Evolutionary conservation across 2,329 filamentous ascomycete genomes (phyloP), one percentile per base, ranked within the genome.

Genomic region (Calonectria hongkongensis): DNA sequence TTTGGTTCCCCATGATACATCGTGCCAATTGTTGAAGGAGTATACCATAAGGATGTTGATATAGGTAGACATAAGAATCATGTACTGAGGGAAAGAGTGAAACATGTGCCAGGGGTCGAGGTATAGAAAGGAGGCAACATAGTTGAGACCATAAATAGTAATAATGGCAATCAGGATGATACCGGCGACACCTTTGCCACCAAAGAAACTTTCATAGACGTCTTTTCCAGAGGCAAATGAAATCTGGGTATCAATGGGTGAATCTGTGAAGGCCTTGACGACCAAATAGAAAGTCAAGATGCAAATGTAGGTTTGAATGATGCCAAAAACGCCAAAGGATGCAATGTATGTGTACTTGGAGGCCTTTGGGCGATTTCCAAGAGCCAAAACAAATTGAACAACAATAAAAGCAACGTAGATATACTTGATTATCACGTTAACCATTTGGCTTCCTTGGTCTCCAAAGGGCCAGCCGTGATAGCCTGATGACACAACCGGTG

Each of bases 41-140:
- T 69, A 69, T 13, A 69, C 56, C 45, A 63, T 69, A 4, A 69
- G 45, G 10, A 69, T 69, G 12, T 69, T 69, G 47, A 69, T 62
- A n/a, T 69, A 69, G 4, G 66, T 68, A 15, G 66, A 54, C 56
- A 63, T 62, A 16, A 69, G 56, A 27, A 69, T 28, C 33, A 69
- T 43, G 39, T 69, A 64, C 13, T 69, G 45, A 1, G 66, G 66
- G 18, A 45, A 69, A 2, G 66, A 69, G n/a, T 69, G 66, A 10
- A 69, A 69, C 45, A 69, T 69, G 27, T 69, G 66, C 66, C 66
- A 63, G 12, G 66, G 66, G 25, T 69, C 56, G n/a, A 69, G 28
- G 25, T 69, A 69, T 15, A 69, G 66, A 21, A 69, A 63, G 1
- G 66, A 69, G 1, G 66, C 56, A 25, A 69, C 41, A 13, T 54